phyloP scores from a whole-genome alignment of 2,329 filamentous ascomycete genomes.

The Sphaerulina populicola region DNA sequence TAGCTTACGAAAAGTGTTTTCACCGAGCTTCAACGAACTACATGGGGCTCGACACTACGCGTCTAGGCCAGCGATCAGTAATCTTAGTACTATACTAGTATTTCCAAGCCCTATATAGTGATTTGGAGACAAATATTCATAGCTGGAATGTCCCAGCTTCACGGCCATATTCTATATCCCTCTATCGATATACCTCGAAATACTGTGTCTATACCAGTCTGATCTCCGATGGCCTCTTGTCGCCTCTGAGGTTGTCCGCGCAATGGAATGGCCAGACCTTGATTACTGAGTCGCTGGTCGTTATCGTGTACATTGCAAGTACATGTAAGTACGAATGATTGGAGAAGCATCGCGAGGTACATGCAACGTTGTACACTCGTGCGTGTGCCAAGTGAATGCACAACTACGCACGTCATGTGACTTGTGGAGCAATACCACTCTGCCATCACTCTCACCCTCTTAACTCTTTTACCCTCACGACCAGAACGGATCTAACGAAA shows the following conservation, averaged over 20 bases:
- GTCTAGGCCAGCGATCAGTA: slow-evolving; percentile 38
- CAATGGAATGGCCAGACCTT: background rate
- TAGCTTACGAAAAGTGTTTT: slow-evolving; percentile 19
- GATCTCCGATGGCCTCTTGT: slow-evolving; percentile 33
- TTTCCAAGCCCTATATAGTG: slow-evolving; percentile 46
- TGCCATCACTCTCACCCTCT: slow-evolving; percentile 51
- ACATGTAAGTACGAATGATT: too few species aligned
- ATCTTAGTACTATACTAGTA: slow-evolving; percentile 33
- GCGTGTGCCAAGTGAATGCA: background rate
- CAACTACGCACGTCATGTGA: slow-evolving; percentile 28
- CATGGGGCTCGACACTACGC: background rate
- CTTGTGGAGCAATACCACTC: slow-evolving; percentile 43
- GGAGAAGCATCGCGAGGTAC: too few species aligned
- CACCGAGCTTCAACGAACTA: slow-evolving; percentile 12
- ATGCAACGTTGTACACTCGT: too few species aligned
- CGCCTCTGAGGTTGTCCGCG: background rate
- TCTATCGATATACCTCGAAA: slow-evolving; percentile 24
- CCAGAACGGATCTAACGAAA: slow-evolving; percentile 32
- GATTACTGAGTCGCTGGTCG: background rate
- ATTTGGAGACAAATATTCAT: slow-evolving; percentile 66
- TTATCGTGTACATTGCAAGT: too few species aligned
- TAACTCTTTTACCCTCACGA: slow-evolving; percentile 30
- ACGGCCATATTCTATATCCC: too few species aligned
- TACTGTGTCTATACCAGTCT: slow-evolving; percentile 34
- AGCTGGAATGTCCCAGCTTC: slow-evolving; percentile 62